Evolutionary conservation across 352 stramenopile species (phyloP).

Genomic region (Elongisporangium anandrum): DNA sequence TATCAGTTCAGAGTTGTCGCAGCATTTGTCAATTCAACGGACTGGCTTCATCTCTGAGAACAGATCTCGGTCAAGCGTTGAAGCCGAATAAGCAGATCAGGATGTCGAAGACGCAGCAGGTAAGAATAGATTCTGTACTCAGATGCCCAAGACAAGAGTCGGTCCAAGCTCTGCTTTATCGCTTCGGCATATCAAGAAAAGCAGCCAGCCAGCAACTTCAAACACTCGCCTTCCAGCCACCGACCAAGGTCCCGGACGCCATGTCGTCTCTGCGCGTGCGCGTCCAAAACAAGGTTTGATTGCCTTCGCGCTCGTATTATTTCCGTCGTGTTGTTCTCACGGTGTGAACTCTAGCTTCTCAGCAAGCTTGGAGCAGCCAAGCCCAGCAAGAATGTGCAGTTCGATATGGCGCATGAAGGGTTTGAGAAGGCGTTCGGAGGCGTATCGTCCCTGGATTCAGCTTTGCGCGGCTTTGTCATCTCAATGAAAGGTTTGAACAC

Average conservation of each 20-base stretch:
- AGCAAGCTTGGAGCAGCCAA: constrained; percentile 62
- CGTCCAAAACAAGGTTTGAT: constrained; percentile 57
- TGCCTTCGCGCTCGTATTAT: too few species aligned
- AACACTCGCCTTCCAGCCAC: neutral
- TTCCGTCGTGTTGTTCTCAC: too few species aligned
- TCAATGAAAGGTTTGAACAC: constrained; percentile 33
- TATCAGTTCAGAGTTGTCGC: too few species aligned
- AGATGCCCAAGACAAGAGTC: neutral
- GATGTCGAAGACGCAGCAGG: neutral
- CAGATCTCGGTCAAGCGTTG: neutral
- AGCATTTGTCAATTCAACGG: too few species aligned
- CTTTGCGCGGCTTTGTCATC: constrained; percentile 49
- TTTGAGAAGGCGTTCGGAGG: constrained; percentile 60
- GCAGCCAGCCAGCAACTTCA: neutral
- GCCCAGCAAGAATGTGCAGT: constrained; percentile 76
- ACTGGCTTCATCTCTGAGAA: neutral
- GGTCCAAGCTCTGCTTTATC: neutral
- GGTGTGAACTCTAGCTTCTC: constrained; percentile 36
- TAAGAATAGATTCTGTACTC: neutral
- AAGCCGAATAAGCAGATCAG: neutral
- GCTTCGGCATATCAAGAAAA: neutral
- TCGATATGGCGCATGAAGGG: constrained; percentile 48
- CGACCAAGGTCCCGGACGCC: neutral
- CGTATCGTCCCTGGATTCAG: constrained; percentile 39
- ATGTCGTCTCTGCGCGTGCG: constrained; percentile 79